Evolutionary conservation across 2,329 filamentous ascomycete species (phyloP).

Genomic region (Diplodia seriata): DNA sequence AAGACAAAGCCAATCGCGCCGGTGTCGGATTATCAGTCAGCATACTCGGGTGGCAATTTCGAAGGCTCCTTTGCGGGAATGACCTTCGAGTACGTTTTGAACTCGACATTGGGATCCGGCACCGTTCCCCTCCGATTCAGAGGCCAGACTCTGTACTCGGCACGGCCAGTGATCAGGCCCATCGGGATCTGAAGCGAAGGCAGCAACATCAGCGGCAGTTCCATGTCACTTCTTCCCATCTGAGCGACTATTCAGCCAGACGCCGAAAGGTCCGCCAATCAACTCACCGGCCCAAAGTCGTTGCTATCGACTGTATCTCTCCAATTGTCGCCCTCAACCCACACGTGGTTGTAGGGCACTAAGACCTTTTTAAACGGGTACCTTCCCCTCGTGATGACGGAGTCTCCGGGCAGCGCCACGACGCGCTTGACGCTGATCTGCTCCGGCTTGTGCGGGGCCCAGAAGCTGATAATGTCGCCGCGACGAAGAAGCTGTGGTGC

Average conservation of each 20-base stretch:
- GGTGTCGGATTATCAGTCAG: background rate
- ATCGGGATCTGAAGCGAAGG: slow-evolving; percentile 62
- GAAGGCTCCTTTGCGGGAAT: slow-evolving; percentile 41
- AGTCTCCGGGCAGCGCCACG: slow-evolving; percentile 80
- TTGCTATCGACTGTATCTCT: slow-evolving; percentile 82
- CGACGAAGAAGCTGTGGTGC: slow-evolving; percentile 42
- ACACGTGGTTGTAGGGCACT: slow-evolving; percentile 85
- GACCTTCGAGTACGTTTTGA: slow-evolving; percentile 51
- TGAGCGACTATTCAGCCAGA: too few relatives aligned
- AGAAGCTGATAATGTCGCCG: slow-evolving; percentile 56
- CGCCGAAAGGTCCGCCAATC: too few relatives aligned
- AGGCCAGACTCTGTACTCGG: slow-evolving; percentile 76
- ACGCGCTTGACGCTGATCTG: slow-evolving; percentile 80
- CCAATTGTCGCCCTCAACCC: slow-evolving; percentile 91
- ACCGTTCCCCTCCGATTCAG: slow-evolving; percentile 61
- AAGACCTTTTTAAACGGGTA: slow-evolving; percentile 52
- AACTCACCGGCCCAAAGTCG: slow-evolving; percentile 74
- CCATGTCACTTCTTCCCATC: background rate
- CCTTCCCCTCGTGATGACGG: slow-evolving; percentile 60
- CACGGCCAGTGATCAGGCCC: slow-evolving; percentile 75
- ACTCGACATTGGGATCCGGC: slow-evolving; percentile 62
- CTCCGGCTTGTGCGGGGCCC: slow-evolving; percentile 70
- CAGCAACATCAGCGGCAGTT: background rate
- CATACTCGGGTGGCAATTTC: slow-evolving; percentile 31
- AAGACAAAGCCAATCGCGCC: background rate